A percentile compares a stretch with the other conserved stretches of the same genome.
Evolutionary conservation across 805 yeast species (phyloP).

Genomic region (Wickerhamiella occidentalis): DNA sequence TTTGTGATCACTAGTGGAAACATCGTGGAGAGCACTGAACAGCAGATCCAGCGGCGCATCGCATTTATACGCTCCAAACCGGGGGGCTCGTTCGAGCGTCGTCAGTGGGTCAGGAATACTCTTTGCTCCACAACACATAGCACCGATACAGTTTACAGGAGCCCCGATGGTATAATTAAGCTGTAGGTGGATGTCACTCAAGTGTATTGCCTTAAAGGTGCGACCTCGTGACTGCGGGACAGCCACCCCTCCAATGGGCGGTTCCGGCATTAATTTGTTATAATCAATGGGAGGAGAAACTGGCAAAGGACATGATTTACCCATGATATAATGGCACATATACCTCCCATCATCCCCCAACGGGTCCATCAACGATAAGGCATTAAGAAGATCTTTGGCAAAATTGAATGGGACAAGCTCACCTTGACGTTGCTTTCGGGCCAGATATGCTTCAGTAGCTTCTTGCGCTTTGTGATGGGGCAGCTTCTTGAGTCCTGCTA

Average conservation of each 20-base stretch:
- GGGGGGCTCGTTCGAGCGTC: conserved; percentile 38
- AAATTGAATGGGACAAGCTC: conserved; percentile 18
- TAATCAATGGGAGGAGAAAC: conserved; percentile 38
- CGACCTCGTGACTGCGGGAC: conserved; percentile 22
- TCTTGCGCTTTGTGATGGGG: not conserved
- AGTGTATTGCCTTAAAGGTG: conserved; percentile 49
- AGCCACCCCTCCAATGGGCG: conserved; percentile 25
- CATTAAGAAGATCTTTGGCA: conserved; percentile 36
- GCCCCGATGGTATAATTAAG: conserved; percentile 37
- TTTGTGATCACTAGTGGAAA: conserved; percentile 28
- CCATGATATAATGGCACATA: conserved; percentile 44
- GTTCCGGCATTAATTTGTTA: conserved; percentile 35
- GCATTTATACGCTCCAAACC: conserved; percentile 51
- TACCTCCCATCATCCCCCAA: conserved; percentile 44
- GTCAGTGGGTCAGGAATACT: conserved; percentile 29
- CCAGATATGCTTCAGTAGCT: not conserved
- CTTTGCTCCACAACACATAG: conserved; percentile 53
- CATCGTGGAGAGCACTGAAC: conserved; percentile 42
- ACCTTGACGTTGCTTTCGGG: not conserved
- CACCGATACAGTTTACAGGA: conserved; percentile 34
- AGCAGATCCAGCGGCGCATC: conserved; percentile 54
- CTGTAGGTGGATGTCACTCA: conserved; percentile 56
- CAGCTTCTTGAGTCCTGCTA: conserved; percentile 5
- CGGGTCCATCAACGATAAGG: conserved; percentile 42
- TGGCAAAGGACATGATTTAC: conserved; percentile 43